Percentiles rank a stretch among this genome's conserved stretches.
Evolutionary conservation across 192 early-diverging fungal species (phyloP).

Genomic region (Coemansia sp.): DNA sequence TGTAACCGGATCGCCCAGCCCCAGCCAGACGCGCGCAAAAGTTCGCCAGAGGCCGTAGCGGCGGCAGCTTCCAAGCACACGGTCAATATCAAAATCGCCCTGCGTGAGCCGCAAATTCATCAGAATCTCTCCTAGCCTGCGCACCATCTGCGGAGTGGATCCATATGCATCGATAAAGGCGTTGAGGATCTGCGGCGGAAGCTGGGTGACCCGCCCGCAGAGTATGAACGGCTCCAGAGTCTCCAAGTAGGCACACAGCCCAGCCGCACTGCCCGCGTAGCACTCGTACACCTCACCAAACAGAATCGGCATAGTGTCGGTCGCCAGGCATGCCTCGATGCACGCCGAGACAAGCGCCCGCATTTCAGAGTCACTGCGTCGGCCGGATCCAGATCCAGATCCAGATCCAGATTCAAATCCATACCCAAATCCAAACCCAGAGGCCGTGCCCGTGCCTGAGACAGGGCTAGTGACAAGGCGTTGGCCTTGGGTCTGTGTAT

Average conservation of each 20-base stretch:
- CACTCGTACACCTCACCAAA: conserved; percentile 44
- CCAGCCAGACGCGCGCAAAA: conserved; percentile 50
- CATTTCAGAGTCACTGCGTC: conserved; percentile 6
- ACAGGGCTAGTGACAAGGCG: too few relatives aligned
- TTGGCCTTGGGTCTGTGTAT: too few relatives aligned
- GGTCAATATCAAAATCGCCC: conserved; percentile 48
- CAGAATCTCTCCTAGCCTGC: conserved; percentile 38
- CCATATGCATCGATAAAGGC: conserved; percentile 35
- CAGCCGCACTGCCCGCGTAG: conserved; percentile 2
- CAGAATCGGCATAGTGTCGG: conserved; percentile 11
- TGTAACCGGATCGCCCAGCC: conserved; percentile 39
- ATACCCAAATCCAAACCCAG: too few relatives aligned
- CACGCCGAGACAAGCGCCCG: conserved; percentile 32
- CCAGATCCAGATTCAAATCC: neutral
- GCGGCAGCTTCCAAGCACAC: conserved; percentile 35
- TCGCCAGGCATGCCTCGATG: conserved; percentile 34
- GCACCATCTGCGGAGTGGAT: conserved; percentile 15
- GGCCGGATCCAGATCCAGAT: too few relatives aligned
- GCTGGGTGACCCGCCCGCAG: conserved; percentile 20
- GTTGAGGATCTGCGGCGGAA: conserved; percentile 42
- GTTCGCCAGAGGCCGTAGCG: conserved; percentile 42
- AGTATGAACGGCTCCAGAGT: conserved; percentile 45
- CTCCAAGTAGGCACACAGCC: conserved; percentile 20
- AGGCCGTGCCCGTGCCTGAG: too few relatives aligned
- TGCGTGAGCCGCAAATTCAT: conserved; percentile 21